Conservation (phyloP, 1,139 yeast species). For the Torulaspora globosa region DNA sequence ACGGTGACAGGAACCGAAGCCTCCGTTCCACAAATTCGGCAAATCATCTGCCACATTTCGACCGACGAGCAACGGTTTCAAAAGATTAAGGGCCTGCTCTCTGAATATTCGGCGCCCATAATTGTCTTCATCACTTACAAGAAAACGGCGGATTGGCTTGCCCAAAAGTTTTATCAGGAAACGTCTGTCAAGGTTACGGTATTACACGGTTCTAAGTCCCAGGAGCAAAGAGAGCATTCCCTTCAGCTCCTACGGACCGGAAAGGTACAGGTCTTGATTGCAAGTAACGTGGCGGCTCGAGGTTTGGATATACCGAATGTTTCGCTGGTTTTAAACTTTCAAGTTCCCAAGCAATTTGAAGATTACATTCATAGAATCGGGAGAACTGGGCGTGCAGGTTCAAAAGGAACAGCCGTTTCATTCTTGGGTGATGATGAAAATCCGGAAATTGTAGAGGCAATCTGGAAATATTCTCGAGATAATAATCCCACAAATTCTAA, state of each 20-base stretch:
- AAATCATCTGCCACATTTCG: conserved; percentile 42
- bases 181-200: conserved; percentile 52
- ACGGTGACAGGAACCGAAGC: conserved; percentile 61
- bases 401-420: conserved; percentile 68
- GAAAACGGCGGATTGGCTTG: conserved; percentile 63
- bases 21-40: conserved; percentile 43
- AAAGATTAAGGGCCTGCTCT: conserved; percentile 18
- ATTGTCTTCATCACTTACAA: conserved; percentile 81
- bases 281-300: conserved; percentile 98
- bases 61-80: conserved; percentile 49
- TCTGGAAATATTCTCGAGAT: conserved; percentile 34
- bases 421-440: conserved; percentile 61
- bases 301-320: conserved; percentile 92
- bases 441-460: conserved; percentile 47
- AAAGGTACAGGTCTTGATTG: conserved; percentile 86
- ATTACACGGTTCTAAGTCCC: conserved; percentile 84
- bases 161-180: conserved; percentile 44
- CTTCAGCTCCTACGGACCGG: conserved; percentile 84
- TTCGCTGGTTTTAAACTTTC: conserved; percentile 77
- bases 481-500: conserved; percentile 23
- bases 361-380: conserved; percentile 92
- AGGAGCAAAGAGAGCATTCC: conserved; percentile 81
- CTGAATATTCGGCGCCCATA: conserved; percentile 49
- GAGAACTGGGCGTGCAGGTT: conserved; percentile 94
- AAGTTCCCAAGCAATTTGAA: conserved; percentile 73